Evolutionary conservation across 2,329 filamentous ascomycete genomes (phyloP), one percentile per base, ranked within the genome.

Genomic region (Aspergillus nomiae): DNA sequence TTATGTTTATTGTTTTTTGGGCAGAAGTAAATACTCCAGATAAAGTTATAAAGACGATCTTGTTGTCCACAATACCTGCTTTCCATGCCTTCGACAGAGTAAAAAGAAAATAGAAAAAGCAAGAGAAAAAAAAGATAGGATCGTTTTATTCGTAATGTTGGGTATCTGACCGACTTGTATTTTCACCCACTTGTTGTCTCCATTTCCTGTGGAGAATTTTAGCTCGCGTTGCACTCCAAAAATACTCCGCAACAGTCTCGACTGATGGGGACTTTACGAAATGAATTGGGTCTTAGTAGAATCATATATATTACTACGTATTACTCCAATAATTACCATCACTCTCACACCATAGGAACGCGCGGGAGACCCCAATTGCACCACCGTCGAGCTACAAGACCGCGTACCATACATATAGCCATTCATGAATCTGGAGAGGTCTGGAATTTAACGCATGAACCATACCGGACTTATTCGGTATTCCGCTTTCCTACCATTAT

Each of bases 191-290:
- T 36, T 24, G n/a, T 54, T 38, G 51, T 55, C 51, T 41, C 51
- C 51, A 55, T 41, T 38, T 55, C 12, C 32, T 55, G 51, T 55
- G 51, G 51, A 55, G 51, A 36, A 36, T 55, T 55, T 55, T 55
- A 55, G 51, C 51, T 55, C 51, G 51, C 51, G 51, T 55, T 1
- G 51, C 51, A 38, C 51, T 38, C 51, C 51, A 38, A 55, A 55
- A 55, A 55, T 55, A 55, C 51, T 55, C 51, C 32, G 51, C 51
- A 55, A 38, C 51, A 55, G 51, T 55, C 51, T 55, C 32, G 51
- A 55, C 51, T 36, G 51, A 38, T 55, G 51, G 34, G 28, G 45
- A 14, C 36, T 30, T 55, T 55, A 55, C 51, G 51, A 38, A 38
- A 55, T 38, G 48, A 55, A 55, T 26, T 55, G 32, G 38, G 34